Percentiles rank a stretch among this genome's conserved stretches.
Evolutionary conservation across 2,329 filamentous ascomycete species (phyloP).

Genomic region (Ophiosphaerella herpotricha): DNA sequence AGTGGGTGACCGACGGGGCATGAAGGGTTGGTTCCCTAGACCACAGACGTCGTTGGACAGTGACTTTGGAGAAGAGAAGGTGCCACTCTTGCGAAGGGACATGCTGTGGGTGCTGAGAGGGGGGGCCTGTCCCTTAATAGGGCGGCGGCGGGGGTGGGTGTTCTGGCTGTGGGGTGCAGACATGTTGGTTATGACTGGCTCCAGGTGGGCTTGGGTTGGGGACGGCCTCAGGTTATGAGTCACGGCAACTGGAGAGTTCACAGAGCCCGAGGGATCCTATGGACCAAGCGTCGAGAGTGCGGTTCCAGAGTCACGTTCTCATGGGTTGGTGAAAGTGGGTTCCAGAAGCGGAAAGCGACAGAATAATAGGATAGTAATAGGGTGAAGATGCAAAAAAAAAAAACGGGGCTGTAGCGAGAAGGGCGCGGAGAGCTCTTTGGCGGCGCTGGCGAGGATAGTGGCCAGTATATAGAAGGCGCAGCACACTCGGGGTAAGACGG

Average conservation of each 20-base stretch:
- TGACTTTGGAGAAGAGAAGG: constrained; percentile 52
- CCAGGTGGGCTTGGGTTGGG: constrained; percentile 26
- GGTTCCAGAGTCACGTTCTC: constrained; percentile 31
- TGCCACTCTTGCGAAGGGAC: constrained; percentile 54
- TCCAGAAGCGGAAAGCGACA: constrained; percentile 9
- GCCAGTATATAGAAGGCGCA: constrained; percentile 42
- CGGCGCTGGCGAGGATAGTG: constrained; percentile 22
- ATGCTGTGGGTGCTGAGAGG: constrained; percentile 48
- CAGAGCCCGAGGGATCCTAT: constrained; percentile 29
- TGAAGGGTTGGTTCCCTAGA: constrained; percentile 46
- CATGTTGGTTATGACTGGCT: constrained; percentile 46
- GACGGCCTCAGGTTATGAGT: constrained; percentile 43
- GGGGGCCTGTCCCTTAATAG: constrained; percentile 45
- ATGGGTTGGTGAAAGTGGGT: constrained; percentile 20
- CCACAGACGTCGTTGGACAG: constrained; percentile 46
- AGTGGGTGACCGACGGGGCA: constrained; percentile 55
- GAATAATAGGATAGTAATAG: constrained; percentile 18
- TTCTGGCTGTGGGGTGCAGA: constrained; percentile 46
- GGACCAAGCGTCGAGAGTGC: constrained; percentile 28
- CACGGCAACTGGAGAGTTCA: constrained; percentile 31
- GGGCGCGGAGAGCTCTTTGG: constrained; percentile 34
- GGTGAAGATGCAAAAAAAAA: constrained; percentile 7
- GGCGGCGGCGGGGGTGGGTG: constrained; percentile 53
- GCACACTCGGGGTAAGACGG: constrained; percentile 36
- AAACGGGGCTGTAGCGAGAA: constrained; percentile 24